Evolutionary conservation across 2,329 filamentous ascomycete species (phyloP).

Genomic region (Aspergillus persii): DNA sequence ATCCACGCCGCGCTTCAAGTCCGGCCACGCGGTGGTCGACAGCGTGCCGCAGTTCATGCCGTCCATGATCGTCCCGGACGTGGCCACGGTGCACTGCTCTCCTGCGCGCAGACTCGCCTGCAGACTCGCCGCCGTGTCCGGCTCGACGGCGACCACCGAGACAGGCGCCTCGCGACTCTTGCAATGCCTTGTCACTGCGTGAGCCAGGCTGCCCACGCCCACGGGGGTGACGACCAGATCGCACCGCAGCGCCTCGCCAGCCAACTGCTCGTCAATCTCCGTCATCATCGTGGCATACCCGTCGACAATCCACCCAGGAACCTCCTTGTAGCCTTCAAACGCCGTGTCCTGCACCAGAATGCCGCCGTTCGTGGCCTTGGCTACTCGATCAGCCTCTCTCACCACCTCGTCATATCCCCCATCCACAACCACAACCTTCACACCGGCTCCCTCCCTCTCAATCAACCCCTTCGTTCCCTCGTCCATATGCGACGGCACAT

Average conservation of each 20-base stretch:
- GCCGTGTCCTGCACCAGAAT: slow-evolving; percentile 68
- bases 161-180: slow-evolving; percentile 45
- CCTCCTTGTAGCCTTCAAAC: slow-evolving; percentile 63
- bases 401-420: slow-evolving; percentile 67
- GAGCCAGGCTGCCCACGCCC: slow-evolving; percentile 70
- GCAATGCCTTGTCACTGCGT: slow-evolving; percentile 66
- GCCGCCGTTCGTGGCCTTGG: slow-evolving; percentile 34
- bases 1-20: slow-evolving; percentile 59
- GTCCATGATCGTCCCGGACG: slow-evolving; percentile 66
- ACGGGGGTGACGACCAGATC: slow-evolving; percentile 62
- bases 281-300: slow-evolving; percentile 72
- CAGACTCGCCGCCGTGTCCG: slow-evolving; percentile 60
- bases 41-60: slow-evolving; percentile 72
- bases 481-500: slow-evolving; percentile 61
- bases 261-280: slow-evolving; percentile 64
- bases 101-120: slow-evolving; percentile 49
- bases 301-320: slow-evolving; percentile 73
- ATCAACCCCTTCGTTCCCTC: slow-evolving; percentile 56
- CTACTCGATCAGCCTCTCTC: slow-evolving; percentile 45
- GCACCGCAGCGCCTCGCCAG: slow-evolving; percentile 38
- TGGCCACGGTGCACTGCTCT: slow-evolving; percentile 50
- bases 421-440: slow-evolving; percentile 53
- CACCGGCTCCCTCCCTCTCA: slow-evolving; percentile 59
- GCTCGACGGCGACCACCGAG: slow-evolving; percentile 66
- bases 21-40: slow-evolving; percentile 63